Base-by-base conservation (phyloP, 345 rosid species). In the Clarkia xantiana region DNA sequence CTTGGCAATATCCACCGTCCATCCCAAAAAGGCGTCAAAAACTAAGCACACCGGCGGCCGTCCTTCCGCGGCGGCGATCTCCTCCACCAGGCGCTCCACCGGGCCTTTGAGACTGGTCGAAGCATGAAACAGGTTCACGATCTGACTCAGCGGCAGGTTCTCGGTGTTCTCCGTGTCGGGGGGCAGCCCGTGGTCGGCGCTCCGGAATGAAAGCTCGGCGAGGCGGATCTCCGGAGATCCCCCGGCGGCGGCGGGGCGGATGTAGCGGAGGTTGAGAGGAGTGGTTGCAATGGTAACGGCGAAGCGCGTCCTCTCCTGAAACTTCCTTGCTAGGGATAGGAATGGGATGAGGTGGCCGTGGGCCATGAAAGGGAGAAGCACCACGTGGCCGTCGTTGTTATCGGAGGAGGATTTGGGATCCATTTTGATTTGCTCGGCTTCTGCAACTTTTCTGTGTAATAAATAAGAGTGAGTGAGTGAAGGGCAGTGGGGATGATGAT, bases 261-360 rank as follows among this genome's bases (percentile, higher is more conserved):
- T 72, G 58, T 54, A 54, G 16, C 51, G 51, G 47, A 69, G 44
- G 62, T 71, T 77, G 7, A 69, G 65, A 46, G 76, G 70, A 12
- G 78, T 67, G 61, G 58, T 71, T 58, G 76, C 78, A 0, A 72
- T 45, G 61, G 72, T 61, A 48, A 75, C 43, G 18, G 53, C 52
- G 70, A 72, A 61, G 57, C 59, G 44, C 0, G 67, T 60, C 17
- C 50, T 58, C 1, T 23, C 62, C n/a, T 20, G 71, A 67, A 77
- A 53, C 38, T 45, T 58, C 9, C 47, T 58, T 7, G 76, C 78
- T 0, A 78, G 61, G 12, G 70, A 65, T n/a, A 78, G 59, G 54
- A 70, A 72, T 0, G 81, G 84, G 15, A 70, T 70, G 11, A 78
- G 76, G 71, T 75, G 84, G 46, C 80, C 80, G 11, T 67, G 76